Evolutionary conservation across 345 rosid species (phyloP).

Genomic region (Mallotus nudiflorus): DNA sequence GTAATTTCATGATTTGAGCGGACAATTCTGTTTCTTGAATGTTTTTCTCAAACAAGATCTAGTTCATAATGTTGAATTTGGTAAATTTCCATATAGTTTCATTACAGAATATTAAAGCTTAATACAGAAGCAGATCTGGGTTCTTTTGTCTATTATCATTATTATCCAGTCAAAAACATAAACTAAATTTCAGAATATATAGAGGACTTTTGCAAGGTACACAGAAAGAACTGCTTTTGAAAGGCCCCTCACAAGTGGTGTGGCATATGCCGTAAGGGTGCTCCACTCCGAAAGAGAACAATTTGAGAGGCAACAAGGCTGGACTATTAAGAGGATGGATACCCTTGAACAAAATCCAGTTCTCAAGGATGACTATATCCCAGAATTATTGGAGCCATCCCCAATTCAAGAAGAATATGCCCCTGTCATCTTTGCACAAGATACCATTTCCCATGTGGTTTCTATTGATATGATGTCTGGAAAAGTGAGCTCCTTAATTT

Average conservation of each 20-base stretch:
- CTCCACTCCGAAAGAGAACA: slow-evolving; percentile 86
- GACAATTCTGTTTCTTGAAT: neutral
- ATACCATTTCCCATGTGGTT: slow-evolving; percentile 82
- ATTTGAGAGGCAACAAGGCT: slow-evolving; percentile 90
- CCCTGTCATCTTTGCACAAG: slow-evolving; percentile 98
- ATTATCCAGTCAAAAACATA: slow-evolving; percentile 15
- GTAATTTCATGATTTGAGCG: neutral
- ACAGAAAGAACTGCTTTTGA: slow-evolving; percentile 95
- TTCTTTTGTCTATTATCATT: slow-evolving; percentile 15
- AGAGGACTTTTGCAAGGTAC: slow-evolving; percentile 89
- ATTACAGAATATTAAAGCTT: slow-evolving; percentile 11
- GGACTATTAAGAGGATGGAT: slow-evolving; percentile 90
- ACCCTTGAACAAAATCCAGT: slow-evolving; percentile 68
- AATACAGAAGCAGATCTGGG: slow-evolving; percentile 21
- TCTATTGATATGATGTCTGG: slow-evolving; percentile 96
- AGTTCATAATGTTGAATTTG: slow-evolving; percentile 12
- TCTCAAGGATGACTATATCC: slow-evolving; percentile 69
- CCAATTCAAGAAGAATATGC: slow-evolving; percentile 92
- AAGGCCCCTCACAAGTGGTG: slow-evolving; percentile 98
- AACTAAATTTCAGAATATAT: slow-evolving; percentile 38
- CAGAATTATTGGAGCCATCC: slow-evolving; percentile 65
- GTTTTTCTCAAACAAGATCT: neutral
- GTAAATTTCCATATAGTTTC: slow-evolving; percentile 1
- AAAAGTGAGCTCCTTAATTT: slow-evolving; percentile 52
- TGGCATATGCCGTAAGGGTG: slow-evolving; percentile 93